A percentile compares a stretch with the other conserved stretches of the same genome.
Conservation (phyloP, 495 filamentous ascomycete species). For the Hapsidospora chrysogenum region DNA sequence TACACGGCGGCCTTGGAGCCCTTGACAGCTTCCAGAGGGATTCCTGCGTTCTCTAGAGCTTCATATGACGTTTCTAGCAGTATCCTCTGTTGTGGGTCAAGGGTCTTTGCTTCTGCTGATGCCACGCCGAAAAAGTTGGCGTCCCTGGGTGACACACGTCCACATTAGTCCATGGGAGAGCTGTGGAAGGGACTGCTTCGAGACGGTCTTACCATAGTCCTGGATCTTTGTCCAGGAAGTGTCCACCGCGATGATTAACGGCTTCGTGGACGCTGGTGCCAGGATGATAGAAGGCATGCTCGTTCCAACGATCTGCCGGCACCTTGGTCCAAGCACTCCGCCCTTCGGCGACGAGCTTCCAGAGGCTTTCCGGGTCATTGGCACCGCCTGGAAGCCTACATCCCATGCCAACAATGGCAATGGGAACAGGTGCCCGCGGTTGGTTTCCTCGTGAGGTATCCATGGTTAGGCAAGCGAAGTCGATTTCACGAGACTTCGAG, state of each 20-base stretch:
- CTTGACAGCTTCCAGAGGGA: constrained; percentile 22
- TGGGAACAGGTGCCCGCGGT: too few relatives aligned
- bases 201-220: too few relatives aligned
- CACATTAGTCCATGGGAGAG: too few relatives aligned
- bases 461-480: too few relatives aligned
- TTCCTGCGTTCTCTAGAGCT: constrained; percentile 31
- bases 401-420: constrained; percentile 34
- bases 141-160: constrained; percentile 45
- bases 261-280: neutral
- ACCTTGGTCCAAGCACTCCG: constrained; percentile 10
- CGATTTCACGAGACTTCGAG: too few relatives aligned
- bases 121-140: constrained; percentile 35
- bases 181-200: too few relatives aligned
- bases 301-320: constrained; percentile 42
- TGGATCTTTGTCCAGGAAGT: constrained; percentile 11
- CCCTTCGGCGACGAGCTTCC: constrained; percentile 10
- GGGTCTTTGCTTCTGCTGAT: constrained; percentile 26
- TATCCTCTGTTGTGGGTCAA: constrained; percentile 41
- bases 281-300: constrained; percentile 21
- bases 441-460: too few relatives aligned
- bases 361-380: constrained; percentile 24
- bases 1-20: constrained; percentile 9
- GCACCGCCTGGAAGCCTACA: constrained; percentile 35
- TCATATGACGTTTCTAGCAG: constrained; percentile 38
- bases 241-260: neutral